Evolutionary conservation across 192 early-diverging fungal genomes (phyloP), one percentile per base, ranked within the genome.

Genomic region (Podila minutissima): DNA sequence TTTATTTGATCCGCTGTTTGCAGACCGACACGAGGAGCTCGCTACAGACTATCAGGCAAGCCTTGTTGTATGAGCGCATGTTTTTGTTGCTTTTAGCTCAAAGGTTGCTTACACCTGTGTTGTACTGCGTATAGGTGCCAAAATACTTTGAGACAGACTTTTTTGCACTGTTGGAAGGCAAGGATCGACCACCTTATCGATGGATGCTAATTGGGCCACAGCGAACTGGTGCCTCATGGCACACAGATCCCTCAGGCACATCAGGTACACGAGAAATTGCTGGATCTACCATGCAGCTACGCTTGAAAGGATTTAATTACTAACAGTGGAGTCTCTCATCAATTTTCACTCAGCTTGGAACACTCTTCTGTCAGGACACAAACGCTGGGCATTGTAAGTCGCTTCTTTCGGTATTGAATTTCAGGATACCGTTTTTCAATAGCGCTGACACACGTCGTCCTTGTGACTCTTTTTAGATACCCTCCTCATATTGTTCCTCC

Each of bases 371-470:
- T 66, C 64, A 35, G 86, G 86, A 48, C 74, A 85, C 33, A 87
- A 87, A 35, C 83, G 84, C n/a, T 87, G 86, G 86, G 85, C 85
- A 38, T 64, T 87, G 84, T 87, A 86, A 50, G 75, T 66, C 2
- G n/a, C 4, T 55, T 0, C 24, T 4, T 22, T 55, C 24, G 2
- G 53, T 24, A 24, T 22, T 26, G 24, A 1, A 6, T 7, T 10
- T 55, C 41, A 17, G 41, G 35, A 46, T 46, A 46, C 0, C 15
- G 13, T 17, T 12, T 12, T 15, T 15, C 41, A 17, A 46, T 46
- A 46, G 2, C 41, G 41, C 8, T 46, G 15, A 46, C 41, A 17
- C 41, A 17, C 12, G 13, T 2, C 12, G 10, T 4, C 41, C 41
- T 12, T 46, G 12, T n/a, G 5, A 55, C 17, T 22, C 11, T 24